Base-by-base conservation (phyloP, 2,329 filamentous ascomycete species). In the Aspergillus floridensis region DNA sequence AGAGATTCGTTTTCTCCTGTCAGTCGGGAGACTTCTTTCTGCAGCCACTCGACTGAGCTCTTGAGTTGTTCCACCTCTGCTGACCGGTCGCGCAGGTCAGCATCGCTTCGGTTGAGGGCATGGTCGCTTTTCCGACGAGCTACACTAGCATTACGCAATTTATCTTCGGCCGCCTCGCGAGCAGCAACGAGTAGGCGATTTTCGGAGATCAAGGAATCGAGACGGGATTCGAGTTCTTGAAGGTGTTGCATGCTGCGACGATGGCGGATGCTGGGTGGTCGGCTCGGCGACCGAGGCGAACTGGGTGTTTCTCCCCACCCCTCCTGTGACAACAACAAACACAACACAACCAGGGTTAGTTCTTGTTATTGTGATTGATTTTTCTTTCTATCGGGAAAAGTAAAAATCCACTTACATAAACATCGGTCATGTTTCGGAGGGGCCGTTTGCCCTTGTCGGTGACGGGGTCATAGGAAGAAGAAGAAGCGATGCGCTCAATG, bases 211-310 rank as follows among this genome's bases (percentile, higher is more conserved):
- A 99, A 82, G 75, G 93, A 89, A 68, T 97, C 92, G 68, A 99
- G 84, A 70, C 85, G 87, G 61, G 86, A 83, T 80, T 98, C 92
- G 72, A 99, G 87, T 70, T 99, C 93, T 72, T 84, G 79, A 62
- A 98, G 87, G 57, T 93, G 87, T 79, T 98, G 93, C 88, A 98
- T 93, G 83, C 93, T 98, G 78, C 96, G 95, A 73, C 93, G 91
- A 74, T 93, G 93, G 69, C 93, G 93, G 85, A 99, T 90, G 81
- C 92, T 97, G 72, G 93, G 92, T 69, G 95, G 93, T 77, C 93
- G 88, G 68, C 92, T 96, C 57, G 95, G 95, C 70, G 95, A 98
- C 71, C 90, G 88, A 72, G 93, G 92, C 74, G 92, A 96, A 72
- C 85, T 77, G 49, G 77, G 91, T 77, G 90, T 91, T 80, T 96